Percentiles rank a stretch among this genome's conserved stretches.
These are phyloP conservation scores for Teratosphaeria viscida DNA, from an alignment of 2,329 filamentous ascomycete species.

Conservation along the genomic window DNA sequence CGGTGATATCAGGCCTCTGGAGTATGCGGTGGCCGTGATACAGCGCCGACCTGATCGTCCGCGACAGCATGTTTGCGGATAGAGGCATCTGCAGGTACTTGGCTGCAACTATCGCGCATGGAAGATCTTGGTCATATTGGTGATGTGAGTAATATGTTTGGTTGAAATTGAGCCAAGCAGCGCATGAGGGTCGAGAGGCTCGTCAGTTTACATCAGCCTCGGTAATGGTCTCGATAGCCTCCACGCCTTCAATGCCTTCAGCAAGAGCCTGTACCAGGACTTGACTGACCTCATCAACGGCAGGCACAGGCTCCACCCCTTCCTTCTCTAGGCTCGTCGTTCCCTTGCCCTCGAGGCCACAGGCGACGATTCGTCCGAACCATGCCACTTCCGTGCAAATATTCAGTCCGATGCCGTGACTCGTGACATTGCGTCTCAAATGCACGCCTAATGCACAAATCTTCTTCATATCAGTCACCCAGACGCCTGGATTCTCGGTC, in stretches of 20 bases:
- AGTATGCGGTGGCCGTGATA: too few relatives aligned
- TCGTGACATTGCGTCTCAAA: conserved; percentile 69
- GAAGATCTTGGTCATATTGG: background rate
- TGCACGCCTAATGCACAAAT: conserved; percentile 92
- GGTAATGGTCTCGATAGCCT: background rate
- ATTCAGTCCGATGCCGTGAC: conserved; percentile 76
- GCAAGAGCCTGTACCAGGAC: conserved; percentile 33
- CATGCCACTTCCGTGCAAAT: conserved; percentile 53
- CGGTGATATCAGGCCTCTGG: too few relatives aligned
- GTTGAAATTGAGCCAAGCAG: background rate
- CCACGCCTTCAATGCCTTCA: conserved; percentile 3
- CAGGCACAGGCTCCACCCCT: conserved; percentile 25
- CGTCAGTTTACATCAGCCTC: background rate
- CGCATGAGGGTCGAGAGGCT: background rate
- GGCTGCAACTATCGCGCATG: background rate
- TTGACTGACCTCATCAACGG: conserved; percentile 29
- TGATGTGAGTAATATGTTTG: background rate
- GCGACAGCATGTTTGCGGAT: background rate
- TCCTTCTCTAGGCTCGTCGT: conserved; percentile 64
- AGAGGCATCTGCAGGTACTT: background rate
- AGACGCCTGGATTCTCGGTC: conserved; percentile 75
- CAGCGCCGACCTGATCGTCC: too few relatives aligned
- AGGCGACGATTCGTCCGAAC: conserved; percentile 73
- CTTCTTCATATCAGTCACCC: conserved; percentile 53
- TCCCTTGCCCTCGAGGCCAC: conserved; percentile 69